Evolutionary conservation across 768 basidiomycete genomes (phyloP).

Genomic region (Fistulinella prunicolor): DNA sequence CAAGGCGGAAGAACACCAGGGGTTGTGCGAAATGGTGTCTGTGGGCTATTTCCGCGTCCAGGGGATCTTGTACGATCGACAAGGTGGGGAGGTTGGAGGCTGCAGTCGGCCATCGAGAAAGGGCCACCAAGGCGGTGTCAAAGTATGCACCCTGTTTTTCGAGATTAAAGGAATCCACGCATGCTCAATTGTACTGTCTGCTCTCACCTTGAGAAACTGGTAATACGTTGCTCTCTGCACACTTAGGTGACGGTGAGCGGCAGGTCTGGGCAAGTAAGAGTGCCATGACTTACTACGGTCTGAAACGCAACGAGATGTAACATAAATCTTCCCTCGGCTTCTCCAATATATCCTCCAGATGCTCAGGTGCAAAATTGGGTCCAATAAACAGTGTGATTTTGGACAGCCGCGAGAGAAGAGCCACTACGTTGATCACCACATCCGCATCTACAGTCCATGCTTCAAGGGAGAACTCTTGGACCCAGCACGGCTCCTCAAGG

Average conservation of each 20-base stretch:
- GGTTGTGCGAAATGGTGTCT: conserved; percentile 70
- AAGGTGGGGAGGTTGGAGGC: conserved; percentile 42
- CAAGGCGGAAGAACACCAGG: conserved; percentile 77
- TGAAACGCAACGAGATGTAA: conserved; percentile 66
- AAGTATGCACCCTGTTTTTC: conserved; percentile 73
- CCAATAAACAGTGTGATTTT: conserved; percentile 67
- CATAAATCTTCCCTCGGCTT: conserved; percentile 45
- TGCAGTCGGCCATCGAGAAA: conserved; percentile 61
- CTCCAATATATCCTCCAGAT: conserved; percentile 66
- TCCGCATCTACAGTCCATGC: conserved; percentile 75
- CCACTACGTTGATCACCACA: conserved; percentile 66
- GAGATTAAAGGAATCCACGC: background rate
- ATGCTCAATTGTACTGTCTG: background rate
- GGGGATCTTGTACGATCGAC: conserved; percentile 67
- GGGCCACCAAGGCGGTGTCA: conserved; percentile 61
- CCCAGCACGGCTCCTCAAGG: conserved; percentile 34
- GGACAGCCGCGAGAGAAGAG: conserved; percentile 49
- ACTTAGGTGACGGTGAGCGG: conserved; percentile 26
- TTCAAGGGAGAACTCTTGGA: conserved; percentile 51
- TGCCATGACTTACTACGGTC: conserved; percentile 65
- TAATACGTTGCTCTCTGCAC: conserved; percentile 75
- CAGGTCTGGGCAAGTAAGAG: background rate
- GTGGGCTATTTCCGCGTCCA: conserved; percentile 39
- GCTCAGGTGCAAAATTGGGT: conserved; percentile 74
- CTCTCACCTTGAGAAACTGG: conserved; percentile 68